Evolutionary conservation across 2,329 filamentous ascomycete species (phyloP).

Genomic region (Leptosphaerulina australis): DNA sequence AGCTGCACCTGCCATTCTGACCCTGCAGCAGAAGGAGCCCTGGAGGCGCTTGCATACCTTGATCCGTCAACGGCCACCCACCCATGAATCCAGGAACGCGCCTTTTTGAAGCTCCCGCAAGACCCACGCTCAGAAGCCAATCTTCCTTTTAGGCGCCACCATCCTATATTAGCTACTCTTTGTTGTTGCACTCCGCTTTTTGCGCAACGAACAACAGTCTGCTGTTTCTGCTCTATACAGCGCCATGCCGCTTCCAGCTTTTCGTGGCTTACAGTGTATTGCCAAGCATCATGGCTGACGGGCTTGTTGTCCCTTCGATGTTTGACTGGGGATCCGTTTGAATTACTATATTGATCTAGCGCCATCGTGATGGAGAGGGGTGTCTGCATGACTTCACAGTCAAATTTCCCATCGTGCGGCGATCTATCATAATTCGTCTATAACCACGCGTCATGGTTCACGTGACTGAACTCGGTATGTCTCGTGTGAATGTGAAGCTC

Average conservation of each 20-base stretch:
- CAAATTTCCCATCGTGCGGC: slow-evolving; percentile 6
- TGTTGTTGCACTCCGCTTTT: slow-evolving; percentile 3
- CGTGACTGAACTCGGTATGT: neutral
- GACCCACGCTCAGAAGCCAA: neutral
- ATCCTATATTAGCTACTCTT: slow-evolving; percentile 1
- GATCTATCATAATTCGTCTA: neutral
- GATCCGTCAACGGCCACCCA: neutral
- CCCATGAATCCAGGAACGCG: slow-evolving; percentile 1
- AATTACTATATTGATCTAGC: slow-evolving; percentile 4
- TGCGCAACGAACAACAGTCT: slow-evolving; percentile 5
- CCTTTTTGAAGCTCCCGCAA: slow-evolving; percentile 3
- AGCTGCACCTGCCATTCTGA: slow-evolving; percentile 1
- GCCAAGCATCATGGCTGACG: slow-evolving; percentile 11
- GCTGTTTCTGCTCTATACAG: slow-evolving; percentile 2
- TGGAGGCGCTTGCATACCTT: neutral
- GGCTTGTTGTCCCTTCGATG: slow-evolving; percentile 2
- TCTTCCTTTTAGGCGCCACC: slow-evolving; percentile 7
- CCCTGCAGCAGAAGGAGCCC: neutral
- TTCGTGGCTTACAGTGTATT: slow-evolving; percentile 14
- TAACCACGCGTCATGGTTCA: slow-evolving; percentile 5
- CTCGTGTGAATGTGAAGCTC: neutral
- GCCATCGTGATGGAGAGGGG: neutral
- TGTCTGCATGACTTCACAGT: slow-evolving; percentile 1
- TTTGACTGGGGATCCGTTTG: slow-evolving; percentile 5
- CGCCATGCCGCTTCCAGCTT: slow-evolving; percentile 13